Percentiles rank a stretch among this genome's conserved stretches.
These are phyloP conservation scores for Salix udensis DNA, from an alignment of 345 rosid genomes.

Conservation along the genomic window DNA sequence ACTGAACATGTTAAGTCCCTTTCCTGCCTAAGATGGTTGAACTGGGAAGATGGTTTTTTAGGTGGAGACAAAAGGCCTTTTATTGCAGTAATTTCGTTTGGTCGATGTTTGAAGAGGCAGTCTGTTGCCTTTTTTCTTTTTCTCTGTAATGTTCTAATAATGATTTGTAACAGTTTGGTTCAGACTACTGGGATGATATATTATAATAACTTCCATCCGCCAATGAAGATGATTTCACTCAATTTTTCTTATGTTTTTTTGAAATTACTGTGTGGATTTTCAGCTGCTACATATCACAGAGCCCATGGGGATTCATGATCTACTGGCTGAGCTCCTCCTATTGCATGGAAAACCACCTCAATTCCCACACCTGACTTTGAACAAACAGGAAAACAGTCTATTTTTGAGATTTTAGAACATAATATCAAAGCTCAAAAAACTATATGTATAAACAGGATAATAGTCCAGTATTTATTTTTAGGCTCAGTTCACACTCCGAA, in stretches of 20 bases:
- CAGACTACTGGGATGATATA: slow-evolving; percentile 4
- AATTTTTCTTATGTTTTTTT: too few relatives aligned
- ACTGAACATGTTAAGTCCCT: slow-evolving; percentile 7
- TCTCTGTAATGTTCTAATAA: slow-evolving; percentile 3
- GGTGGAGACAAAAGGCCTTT: slow-evolving; percentile 28
- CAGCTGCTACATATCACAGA: too few relatives aligned
- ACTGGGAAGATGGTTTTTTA: slow-evolving; percentile 16
- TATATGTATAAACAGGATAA: not conserved
- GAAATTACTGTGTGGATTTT: too few relatives aligned
- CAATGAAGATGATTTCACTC: not conserved
- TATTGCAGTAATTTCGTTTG: slow-evolving; percentile 13
- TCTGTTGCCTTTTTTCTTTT: slow-evolving; percentile 21
- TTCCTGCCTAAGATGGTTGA: slow-evolving; percentile 12
- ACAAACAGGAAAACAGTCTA: not conserved
- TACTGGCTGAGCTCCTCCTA: too few relatives aligned
- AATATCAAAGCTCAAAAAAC: not conserved
- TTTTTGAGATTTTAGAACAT: not conserved
- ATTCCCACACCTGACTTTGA: too few relatives aligned
- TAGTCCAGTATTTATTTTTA: not conserved
- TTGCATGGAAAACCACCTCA: too few relatives aligned
- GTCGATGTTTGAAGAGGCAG: slow-evolving; percentile 32
- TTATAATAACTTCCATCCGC: not conserved
- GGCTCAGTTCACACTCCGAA: not conserved
- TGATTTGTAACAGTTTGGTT: slow-evolving; percentile 5
- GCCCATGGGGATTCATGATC: too few relatives aligned